Conservation (phyloP, 208 protist genomes). For the Leishmania lainsoni region DNA sequence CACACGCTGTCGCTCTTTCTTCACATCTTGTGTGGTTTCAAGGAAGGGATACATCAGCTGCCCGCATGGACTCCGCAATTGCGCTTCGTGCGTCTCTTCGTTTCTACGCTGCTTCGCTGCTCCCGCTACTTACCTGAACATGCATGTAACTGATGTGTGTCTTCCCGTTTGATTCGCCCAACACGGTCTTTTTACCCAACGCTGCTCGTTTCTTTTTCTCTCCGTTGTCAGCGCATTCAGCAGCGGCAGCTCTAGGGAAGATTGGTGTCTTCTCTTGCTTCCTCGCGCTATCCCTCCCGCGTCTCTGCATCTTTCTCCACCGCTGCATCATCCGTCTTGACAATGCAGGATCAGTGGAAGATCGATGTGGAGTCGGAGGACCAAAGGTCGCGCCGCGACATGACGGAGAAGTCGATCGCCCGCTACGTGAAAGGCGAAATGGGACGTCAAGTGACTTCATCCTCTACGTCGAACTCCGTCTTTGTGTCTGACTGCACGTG, state of each 20-base stretch:
- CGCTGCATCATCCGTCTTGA: background rate
- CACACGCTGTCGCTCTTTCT: background rate
- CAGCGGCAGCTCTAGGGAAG: background rate
- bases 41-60: background rate
- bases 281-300: background rate
- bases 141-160: background rate
- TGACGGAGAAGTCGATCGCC: constrained; percentile 56
- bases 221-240: background rate
- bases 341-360: constrained; percentile 39
- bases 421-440: constrained; percentile 45
- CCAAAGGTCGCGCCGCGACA: constrained; percentile 48
- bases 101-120: background rate
- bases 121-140: background rate
- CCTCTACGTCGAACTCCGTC: constrained; percentile 44
- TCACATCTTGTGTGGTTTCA: background rate
- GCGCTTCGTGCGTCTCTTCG: background rate
- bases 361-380: constrained; percentile 40
- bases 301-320: background rate
- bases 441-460: constrained; percentile 63
- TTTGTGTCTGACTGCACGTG: constrained; percentile 64
- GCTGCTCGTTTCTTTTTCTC: background rate
- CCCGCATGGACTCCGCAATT: background rate
- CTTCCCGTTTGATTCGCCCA: background rate
- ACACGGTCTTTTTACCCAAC: background rate
- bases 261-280: background rate